These are phyloP conservation scores for Rutidosis leptorrhynchoides DNA, from an alignment of 129 eudicot species.

Conservation along the genomic window DNA sequence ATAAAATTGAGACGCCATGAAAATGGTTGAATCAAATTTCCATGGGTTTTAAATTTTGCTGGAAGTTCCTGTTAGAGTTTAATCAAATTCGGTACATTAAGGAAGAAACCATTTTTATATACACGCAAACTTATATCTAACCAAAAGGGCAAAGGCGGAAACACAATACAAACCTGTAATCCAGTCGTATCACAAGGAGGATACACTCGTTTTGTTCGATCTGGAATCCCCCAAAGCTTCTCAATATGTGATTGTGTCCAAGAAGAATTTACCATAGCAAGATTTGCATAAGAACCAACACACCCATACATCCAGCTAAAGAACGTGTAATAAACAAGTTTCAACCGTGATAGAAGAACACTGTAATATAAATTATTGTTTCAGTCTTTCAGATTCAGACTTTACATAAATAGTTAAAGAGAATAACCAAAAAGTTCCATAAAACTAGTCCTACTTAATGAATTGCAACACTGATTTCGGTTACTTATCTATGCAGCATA, in stretches of 20 bases:
- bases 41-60: too few species aligned
- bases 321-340: constrained; percentile 68
- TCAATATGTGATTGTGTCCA: constrained; percentile 89
- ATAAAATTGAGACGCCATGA: too few species aligned
- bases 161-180: constrained; percentile 58
- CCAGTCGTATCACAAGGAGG: constrained; percentile 99
- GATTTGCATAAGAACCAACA: constrained; percentile 86
- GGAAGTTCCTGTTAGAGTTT: constrained; percentile 33
- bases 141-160: neutral
- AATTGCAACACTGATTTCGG: neutral
- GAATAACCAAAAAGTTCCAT: neutral
- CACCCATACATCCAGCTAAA: constrained; percentile 94
- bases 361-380: constrained; percentile 39
- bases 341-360: constrained; percentile 62
- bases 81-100: constrained; percentile 25
- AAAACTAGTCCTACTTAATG: neutral
- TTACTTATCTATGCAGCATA: neutral
- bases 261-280: constrained; percentile 94
- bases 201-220: constrained; percentile 64
- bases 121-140: neutral
- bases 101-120: neutral
- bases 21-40: too few species aligned
- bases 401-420: neutral
- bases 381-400: neutral
- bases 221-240: constrained; percentile 81